Evolutionary conservation across 1,139 yeast species (phyloP).

Genomic region (Candida sanyaensis): DNA sequence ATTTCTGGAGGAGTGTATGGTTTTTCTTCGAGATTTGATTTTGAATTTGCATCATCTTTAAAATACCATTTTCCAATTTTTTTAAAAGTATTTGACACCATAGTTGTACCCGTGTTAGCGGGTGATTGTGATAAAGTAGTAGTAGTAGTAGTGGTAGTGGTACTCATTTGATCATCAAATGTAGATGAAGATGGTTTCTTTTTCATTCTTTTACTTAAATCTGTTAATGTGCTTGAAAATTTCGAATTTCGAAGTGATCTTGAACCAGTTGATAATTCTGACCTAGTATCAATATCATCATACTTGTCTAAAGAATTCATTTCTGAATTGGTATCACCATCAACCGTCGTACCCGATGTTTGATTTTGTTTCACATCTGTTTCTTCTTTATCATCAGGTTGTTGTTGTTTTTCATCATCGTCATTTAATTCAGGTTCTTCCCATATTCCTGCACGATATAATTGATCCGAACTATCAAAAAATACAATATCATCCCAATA

Average conservation of each 20-base stretch:
- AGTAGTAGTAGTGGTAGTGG: constrained; percentile 2
- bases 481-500: constrained; percentile 86
- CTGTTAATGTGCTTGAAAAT: constrained; percentile 31
- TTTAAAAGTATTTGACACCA: constrained; percentile 42
- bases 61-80: constrained; percentile 73
- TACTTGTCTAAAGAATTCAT: constrained; percentile 4
- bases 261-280: constrained; percentile 11
- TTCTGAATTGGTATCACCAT: constrained; percentile 6
- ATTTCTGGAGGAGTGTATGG: constrained; percentile 61
- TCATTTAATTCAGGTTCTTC: constrained; percentile 27
- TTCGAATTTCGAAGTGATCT: constrained; percentile 14
- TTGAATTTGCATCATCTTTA: constrained; percentile 35
- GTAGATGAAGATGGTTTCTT: constrained; percentile 25
- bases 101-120: constrained; percentile 8
- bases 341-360: constrained; percentile 9
- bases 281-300: constrained; percentile 10
- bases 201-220: constrained; percentile 35
- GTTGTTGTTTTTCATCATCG: neutral
- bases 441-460: constrained; percentile 95
- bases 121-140: neutral
- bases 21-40: constrained; percentile 4
- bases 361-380: neutral
- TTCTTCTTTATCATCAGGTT: too few relatives aligned
- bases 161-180: constrained; percentile 1
- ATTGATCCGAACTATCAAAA: constrained; percentile 60